Base-by-base conservation (phyloP, 495 filamentous ascomycete genomes). In the Hyphodiscus hymeniophilus region DNA sequence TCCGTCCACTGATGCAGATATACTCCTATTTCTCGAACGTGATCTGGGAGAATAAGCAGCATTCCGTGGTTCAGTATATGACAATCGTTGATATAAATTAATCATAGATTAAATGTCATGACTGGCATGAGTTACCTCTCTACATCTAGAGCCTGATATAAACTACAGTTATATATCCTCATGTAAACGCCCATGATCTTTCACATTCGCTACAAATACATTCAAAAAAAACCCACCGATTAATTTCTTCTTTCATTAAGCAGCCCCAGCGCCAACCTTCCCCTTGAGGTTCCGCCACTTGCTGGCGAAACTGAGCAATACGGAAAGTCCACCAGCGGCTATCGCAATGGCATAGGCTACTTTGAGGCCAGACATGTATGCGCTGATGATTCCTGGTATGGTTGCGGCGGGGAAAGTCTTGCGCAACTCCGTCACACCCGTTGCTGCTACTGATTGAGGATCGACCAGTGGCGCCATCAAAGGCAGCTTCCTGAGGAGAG, bases 401-500 rank as follows among this genome's bases (percentile, higher is more conserved):
- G 28, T 38, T 23, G 32, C 22, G 3, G 53, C 53, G 16, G 34
- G 6, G 39, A 56, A 59, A 1, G 24, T 23, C 6, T 20, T 16
- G 26, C 61, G 54, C 36, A 74, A 59, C 54, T 73, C 51, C 17
- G 61, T 64, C 3, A 72, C 71, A 49, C 73, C 73, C 36, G 60
- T 64, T 45, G 66, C 60, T 38, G 69, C 65, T 50, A 76, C 69
- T 20, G 62, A 38, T 5, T 47, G 18, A 15, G 54, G 68, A 16
- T 51, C 34, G 15, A 60, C 42, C 24, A 5, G 41, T 35, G 58
- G 58, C 0, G 47, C 57, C 11, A 7, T 40, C 11, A 7, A 22
- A 22, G 48, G 47, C 63, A 70, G 21, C 66, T 69, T 64, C 0
- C 51, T 45, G 26, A 74, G 60, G 0, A 86, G 66, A 11, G 70